phyloP scores from a whole-genome alignment of 2,329 filamentous ascomycete genomes.

The Scedosporium apiospermum region DNA sequence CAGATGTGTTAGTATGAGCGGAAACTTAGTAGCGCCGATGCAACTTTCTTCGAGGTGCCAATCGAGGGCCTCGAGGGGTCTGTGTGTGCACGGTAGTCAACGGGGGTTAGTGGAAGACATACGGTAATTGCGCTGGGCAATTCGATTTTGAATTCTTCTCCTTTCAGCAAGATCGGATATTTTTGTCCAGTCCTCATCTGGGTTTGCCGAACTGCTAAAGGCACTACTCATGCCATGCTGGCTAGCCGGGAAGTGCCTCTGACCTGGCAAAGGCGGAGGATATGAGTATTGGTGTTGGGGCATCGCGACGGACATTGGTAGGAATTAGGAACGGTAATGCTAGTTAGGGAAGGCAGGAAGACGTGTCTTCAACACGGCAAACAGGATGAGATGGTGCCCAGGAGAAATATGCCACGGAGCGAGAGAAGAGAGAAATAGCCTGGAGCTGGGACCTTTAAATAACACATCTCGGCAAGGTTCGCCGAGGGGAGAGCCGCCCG shows the following conservation, averaged over 20 bases:
- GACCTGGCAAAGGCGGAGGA: background rate
- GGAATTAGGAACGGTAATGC: no score
- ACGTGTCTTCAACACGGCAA: no score
- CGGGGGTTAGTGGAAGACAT: conserved; percentile 24
- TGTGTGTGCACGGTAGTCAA: background rate
- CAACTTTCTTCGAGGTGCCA: background rate
- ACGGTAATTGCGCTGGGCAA: conserved; percentile 97
- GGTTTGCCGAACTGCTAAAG: conserved; percentile 87
- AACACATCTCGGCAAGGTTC: background rate
- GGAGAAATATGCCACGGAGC: background rate
- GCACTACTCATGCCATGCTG: conserved; percentile 59
- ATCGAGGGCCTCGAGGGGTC: background rate
- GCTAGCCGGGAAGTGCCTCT: background rate
- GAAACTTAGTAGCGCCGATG: background rate
- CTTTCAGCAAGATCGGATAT: conserved; percentile 95
- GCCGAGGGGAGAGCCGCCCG: background rate
- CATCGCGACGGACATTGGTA: background rate
- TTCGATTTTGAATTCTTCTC: conserved; percentile 90
- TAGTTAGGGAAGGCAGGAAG: no score
- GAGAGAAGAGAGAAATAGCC: background rate
- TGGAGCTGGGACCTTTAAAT: background rate
- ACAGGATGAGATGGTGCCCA: background rate
- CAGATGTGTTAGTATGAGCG: background rate
- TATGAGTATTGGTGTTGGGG: conserved; percentile 3
- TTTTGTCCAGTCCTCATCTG: conserved; percentile 98